Percentiles rank a stretch among this genome's conserved stretches.
These are phyloP conservation scores for Moricandia moricandioides DNA, from an alignment of 345 rosid genomes.

Conservation along the genomic window DNA sequence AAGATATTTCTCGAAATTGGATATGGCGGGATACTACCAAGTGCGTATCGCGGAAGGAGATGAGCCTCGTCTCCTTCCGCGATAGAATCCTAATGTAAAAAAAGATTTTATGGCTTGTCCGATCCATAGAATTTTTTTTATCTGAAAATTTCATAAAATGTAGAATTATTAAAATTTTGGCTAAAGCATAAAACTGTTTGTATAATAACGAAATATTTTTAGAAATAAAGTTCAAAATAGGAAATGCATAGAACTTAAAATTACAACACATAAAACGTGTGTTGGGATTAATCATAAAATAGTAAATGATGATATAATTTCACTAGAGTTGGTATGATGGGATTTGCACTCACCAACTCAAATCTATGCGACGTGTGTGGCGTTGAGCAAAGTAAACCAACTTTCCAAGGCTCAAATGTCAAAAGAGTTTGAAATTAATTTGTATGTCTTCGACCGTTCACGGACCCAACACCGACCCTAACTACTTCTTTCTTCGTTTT, in stretches of 20 bases:
- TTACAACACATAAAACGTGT: not conserved
- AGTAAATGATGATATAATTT: not conserved
- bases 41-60: too few relatives aligned
- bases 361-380: slow-evolving; percentile 2
- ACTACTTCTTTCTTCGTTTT: not conserved
- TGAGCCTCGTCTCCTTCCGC: too few relatives aligned
- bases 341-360: slow-evolving; percentile 15
- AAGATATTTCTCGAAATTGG: too few relatives aligned
- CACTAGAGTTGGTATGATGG: slow-evolving; percentile 19
- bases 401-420: slow-evolving; percentile 13
- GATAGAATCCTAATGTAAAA: too few relatives aligned
- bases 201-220: not conserved
- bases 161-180: not conserved
- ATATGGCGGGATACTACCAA: too few relatives aligned
- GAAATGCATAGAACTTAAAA: not conserved
- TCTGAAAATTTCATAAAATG: not conserved
- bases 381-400: slow-evolving; percentile 18
- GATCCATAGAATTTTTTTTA: too few relatives aligned
- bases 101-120: too few relatives aligned
- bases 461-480: slow-evolving; percentile 18
- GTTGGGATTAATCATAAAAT: not conserved
- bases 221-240: not conserved
- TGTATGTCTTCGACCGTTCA: slow-evolving; percentile 12
- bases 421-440: slow-evolving; percentile 13
- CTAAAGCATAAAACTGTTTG: not conserved